Evolutionary conservation across 495 filamentous ascomycete species (phyloP).

Genomic region (Staphylotrichum longicolle): DNA sequence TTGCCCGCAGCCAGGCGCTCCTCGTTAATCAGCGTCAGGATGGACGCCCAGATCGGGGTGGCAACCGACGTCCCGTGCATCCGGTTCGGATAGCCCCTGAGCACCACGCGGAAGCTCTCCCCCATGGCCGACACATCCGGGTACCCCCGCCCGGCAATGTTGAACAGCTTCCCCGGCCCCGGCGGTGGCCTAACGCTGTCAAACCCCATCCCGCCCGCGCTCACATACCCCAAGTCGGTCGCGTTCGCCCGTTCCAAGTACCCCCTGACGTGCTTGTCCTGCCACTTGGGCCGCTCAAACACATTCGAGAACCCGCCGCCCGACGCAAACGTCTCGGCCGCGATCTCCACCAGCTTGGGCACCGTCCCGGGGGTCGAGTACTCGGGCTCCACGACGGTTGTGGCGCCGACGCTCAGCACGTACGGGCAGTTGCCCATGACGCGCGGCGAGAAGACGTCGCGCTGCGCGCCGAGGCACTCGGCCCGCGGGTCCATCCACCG

Average conservation of each 20-base stretch:
- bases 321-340: constrained; percentile 48
- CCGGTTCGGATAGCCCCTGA: constrained; percentile 39
- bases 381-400: constrained; percentile 46
- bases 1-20: constrained; percentile 57
- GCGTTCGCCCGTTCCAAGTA: constrained; percentile 55
- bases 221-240: constrained; percentile 33
- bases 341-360: constrained; percentile 40
- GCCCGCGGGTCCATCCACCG: constrained; percentile 33
- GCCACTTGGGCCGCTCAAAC: constrained; percentile 59
- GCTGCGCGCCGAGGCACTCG: constrained; percentile 24
- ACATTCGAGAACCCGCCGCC: constrained; percentile 71
- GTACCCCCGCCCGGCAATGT: constrained; percentile 58
- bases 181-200: constrained; percentile 23
- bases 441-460: constrained; percentile 28
- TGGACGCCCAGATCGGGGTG: constrained; percentile 54
- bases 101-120: constrained; percentile 53
- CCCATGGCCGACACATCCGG: constrained; percentile 66
- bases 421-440: constrained; percentile 39
- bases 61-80: constrained; percentile 60
- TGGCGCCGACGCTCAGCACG: constrained; percentile 39
- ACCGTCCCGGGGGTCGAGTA: constrained; percentile 23
- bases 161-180: constrained; percentile 51
- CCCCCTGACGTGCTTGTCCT: constrained; percentile 49
- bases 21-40: constrained; percentile 64
- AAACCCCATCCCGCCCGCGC: constrained; percentile 26